Evolutionary conservation across 2,329 filamentous ascomycete species (phyloP), one percentile per base, ranked within the genome.

Genomic region (Colletotrichum limetticola): DNA sequence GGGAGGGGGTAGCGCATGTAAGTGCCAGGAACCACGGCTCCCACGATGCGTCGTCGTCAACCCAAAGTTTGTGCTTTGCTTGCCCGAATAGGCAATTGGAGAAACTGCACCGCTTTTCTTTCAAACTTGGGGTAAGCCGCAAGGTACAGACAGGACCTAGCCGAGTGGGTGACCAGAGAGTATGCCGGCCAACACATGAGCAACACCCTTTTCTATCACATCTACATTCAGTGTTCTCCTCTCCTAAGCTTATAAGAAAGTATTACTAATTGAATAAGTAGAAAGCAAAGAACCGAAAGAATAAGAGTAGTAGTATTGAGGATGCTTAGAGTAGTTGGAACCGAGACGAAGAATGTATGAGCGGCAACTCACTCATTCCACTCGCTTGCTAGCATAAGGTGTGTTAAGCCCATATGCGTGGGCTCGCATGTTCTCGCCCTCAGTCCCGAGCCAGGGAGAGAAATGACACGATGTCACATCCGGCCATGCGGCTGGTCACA

Each of bases 1-100:
- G 14, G 11, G 19, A 52, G 14, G 8, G 9, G 30, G n/a, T 55
- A 53, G 24, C 30, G 28, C 3, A 24, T 30, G 24, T 30, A 46
- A 42, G 35, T 30, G 58, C 32, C 60, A 73, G 61, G 66, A 46
- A 56, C 66, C 70, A 72, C 30, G 66, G 52, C 42, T 49, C 5
- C 22, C 35, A 52, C 55, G 60, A 71, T 70, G 55, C 66, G 16
- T 73, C 67, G 71, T 70, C 71, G 71, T 73, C 66, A 35, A 73
- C 66, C 49, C 66, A 61, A 71, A 68, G 60, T 68, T 73, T 66
- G 11, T 65, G 5, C 32, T 22, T 52, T 42, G 46, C 5, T 57
- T 60, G 9, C 60, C 70, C 22, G 14, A 53, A 56, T 49, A n/a
- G 60, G 59, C 28, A 69, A 26, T 72, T 72, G 70, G 70, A 70